Percentiles rank a stretch among this genome's conserved stretches.
phyloP scores from a whole-genome alignment of 805 yeast species.

The Candida sphagnicola region DNA sequence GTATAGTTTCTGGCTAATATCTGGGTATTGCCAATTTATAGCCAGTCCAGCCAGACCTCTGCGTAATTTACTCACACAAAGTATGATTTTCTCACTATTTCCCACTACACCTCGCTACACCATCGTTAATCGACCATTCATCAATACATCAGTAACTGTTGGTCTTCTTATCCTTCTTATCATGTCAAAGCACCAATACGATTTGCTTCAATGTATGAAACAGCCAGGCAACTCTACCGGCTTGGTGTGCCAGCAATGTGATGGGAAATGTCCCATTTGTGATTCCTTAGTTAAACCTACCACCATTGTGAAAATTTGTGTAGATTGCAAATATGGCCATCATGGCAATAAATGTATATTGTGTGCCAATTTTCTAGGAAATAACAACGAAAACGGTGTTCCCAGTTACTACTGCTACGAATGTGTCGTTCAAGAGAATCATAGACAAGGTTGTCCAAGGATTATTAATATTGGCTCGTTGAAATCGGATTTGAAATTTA shows the following conservation, averaged over 20 bases:
- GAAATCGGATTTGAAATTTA: slow-evolving; percentile 61
- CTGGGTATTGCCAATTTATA: no score
- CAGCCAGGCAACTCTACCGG: slow-evolving; percentile 78
- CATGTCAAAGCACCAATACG: slow-evolving; percentile 91
- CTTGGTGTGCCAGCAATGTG: slow-evolving; percentile 76
- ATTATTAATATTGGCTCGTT: slow-evolving; percentile 78
- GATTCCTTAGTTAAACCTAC: slow-evolving; percentile 79
- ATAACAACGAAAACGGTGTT: slow-evolving; percentile 37
- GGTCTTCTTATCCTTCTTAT: not conserved
- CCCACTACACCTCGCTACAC: no score
- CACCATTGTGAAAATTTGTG: slow-evolving; percentile 68
- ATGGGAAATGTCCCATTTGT: slow-evolving; percentile 88
- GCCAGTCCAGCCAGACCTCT: no score
- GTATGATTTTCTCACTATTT: no score
- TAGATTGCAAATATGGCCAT: slow-evolving; percentile 78
- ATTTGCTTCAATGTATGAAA: slow-evolving; percentile 76
- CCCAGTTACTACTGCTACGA: slow-evolving; percentile 79
- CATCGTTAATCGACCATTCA: no score
- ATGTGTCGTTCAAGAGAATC: slow-evolving; percentile 74
- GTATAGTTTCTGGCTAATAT: no score
- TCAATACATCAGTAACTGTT: not conserved
- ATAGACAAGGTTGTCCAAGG: slow-evolving; percentile 90
- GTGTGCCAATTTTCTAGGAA: slow-evolving; percentile 63
- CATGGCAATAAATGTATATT: slow-evolving; percentile 65
- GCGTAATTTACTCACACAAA: no score